Conservation (phyloP, 192 early-diverging fungal genomes). For the Gryganskiella cystojenkinii region DNA sequence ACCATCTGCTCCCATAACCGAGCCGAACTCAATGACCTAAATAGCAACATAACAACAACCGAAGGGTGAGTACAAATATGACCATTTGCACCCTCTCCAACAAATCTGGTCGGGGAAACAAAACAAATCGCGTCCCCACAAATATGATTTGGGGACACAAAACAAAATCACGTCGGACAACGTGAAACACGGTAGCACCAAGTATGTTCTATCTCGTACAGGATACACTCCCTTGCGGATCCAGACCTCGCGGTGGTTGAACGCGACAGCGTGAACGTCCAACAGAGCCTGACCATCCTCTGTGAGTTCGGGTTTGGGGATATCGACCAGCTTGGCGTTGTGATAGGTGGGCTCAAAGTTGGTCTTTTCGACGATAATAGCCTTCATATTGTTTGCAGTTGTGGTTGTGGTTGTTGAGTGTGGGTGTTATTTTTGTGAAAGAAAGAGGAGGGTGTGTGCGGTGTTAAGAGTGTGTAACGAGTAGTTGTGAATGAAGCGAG, state of each 20-base stretch:
- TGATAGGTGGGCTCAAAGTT: constrained; percentile 7
- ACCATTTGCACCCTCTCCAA: constrained; percentile 18
- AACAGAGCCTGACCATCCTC: constrained; percentile 5
- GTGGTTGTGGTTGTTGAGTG: constrained; percentile 10
- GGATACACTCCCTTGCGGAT: constrained; percentile 58
- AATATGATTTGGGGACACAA: neutral
- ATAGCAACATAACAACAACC: constrained; percentile 2
- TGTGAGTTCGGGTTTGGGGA: constrained; percentile 8
- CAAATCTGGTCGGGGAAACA: constrained; percentile 11
- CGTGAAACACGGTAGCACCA: neutral
- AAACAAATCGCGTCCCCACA: constrained; percentile 1
- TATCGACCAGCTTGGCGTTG: constrained; percentile 8
- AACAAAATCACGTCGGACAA: too few species aligned
- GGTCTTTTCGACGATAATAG: constrained; percentile 3
- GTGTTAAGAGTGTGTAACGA: neutral
- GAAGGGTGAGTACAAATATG: constrained; percentile 1
- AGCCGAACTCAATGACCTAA: constrained; percentile 26
- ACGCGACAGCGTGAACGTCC: neutral
- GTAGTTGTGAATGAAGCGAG: constrained; percentile 8
- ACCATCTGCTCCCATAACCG: constrained; percentile 63
- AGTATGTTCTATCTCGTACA: neutral
- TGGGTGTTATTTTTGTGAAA: constrained; percentile 4
- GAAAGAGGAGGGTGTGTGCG: too few species aligned
- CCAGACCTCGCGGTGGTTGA: constrained; percentile 20
- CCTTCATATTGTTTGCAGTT: constrained; percentile 10